These are phyloP conservation scores for Boletellus ananas DNA, from an alignment of 768 basidiomycete species.

Conservation along the genomic window DNA sequence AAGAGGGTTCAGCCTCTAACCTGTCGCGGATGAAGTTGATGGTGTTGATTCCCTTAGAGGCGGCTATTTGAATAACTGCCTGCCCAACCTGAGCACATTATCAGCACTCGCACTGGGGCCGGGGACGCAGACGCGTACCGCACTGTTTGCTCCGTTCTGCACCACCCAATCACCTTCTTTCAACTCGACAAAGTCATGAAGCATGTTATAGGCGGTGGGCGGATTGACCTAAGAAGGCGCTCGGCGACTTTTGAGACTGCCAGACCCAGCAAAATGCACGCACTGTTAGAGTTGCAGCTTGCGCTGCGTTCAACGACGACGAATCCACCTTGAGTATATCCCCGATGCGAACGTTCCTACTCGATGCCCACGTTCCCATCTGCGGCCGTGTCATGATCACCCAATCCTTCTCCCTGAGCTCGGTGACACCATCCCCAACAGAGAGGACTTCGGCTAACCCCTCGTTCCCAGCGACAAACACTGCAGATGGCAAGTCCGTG, in stretches of 20 bases:
- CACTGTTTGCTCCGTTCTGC: constrained; percentile 85
- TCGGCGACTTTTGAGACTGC: neutral
- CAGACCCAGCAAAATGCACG: constrained; percentile 13
- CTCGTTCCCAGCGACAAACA: constrained; percentile 74
- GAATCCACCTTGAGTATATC: constrained; percentile 63
- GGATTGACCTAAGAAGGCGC: constrained; percentile 61
- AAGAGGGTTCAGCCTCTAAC: constrained; percentile 33
- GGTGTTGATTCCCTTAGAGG: constrained; percentile 62
- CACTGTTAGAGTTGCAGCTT: constrained; percentile 76
- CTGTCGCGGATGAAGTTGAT: constrained; percentile 78
- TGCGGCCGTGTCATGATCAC: constrained; percentile 69
- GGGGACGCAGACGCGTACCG: constrained; percentile 42
- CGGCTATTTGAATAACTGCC: constrained; percentile 84
- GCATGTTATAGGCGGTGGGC: constrained; percentile 80
- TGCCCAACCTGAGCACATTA: constrained; percentile 60
- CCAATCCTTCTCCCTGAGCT: constrained; percentile 59
- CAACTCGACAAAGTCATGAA: constrained; percentile 63
- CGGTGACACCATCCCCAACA: constrained; percentile 52
- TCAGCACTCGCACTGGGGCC: neutral
- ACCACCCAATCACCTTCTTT: constrained; percentile 73
- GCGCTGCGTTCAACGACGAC: constrained; percentile 48
- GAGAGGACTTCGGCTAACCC: constrained; percentile 65
- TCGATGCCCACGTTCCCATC: constrained; percentile 71
- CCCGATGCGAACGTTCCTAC: constrained; percentile 45
- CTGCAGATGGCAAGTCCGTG: constrained; percentile 35